Base-by-base conservation (phyloP, 352 stramenopile genomes). In the Phytophthora ramorum region DNA sequence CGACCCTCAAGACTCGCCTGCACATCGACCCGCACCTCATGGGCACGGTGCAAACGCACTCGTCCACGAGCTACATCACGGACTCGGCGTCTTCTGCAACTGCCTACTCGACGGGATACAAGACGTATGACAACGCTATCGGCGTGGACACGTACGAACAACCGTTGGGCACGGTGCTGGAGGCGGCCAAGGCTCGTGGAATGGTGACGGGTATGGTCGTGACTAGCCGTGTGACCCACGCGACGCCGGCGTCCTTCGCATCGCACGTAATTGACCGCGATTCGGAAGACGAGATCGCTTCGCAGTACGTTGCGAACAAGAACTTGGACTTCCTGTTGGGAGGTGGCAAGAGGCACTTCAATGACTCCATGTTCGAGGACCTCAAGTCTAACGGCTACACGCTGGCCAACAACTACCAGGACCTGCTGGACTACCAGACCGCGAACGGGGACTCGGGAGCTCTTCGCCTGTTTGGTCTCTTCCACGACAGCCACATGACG, bases 161-260 rank as follows among this genome's bases (percentile, higher is more conserved):
- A 46, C 75, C 78, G 9, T 50, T 87, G 8, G 78, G 75, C 46
- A 87, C 78, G 17, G 76, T 87, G 32, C 70, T 87, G 0, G 78
- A 87, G 48, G 78, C 78, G 7, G 78, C 78, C 63, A 84, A 87
- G 63, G 69, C 77, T n/a, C 75, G 78, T n/a, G 75, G 73, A 30
- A 84, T 87, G 69, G 63, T 87, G 51, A 87, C 79, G 0, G 79
- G 81, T 35, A 91, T 91, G 81, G 63, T 91, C 19, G 81, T 91
- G 20, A 91, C 81, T 3, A 80, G 77, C 44, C 81, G 81, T 19
- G 81, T 91, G 35, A 89, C 79, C 13, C 79, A 89, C 65, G 81
- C 81, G 1, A 90, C 81, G 7, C 81, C 81, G 2, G 81, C 77
- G 0, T 75, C 72, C 7, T 90, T 90, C 35, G 81, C 75, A 8